Base-by-base conservation (phyloP, 495 filamentous ascomycete species). In the Podospora pseudocomata region DNA sequence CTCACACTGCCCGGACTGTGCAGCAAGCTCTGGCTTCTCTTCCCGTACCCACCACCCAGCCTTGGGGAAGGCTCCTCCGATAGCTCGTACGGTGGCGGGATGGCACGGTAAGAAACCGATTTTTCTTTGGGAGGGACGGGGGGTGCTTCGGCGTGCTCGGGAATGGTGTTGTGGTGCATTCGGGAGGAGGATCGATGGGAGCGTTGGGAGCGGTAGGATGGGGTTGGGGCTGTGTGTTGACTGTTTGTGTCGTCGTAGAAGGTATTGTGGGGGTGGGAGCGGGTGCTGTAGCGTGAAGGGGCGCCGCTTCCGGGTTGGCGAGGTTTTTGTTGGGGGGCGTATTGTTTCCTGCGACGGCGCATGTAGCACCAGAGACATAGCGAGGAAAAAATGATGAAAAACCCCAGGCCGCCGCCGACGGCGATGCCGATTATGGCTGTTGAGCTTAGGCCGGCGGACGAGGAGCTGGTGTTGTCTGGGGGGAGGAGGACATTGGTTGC, bases 121-220 rank as follows among this genome's bases (percentile, higher is more conserved):
- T 59, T 28, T 54, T 73, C 74, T 20, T 76, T 76, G 16, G 74
- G 74, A 16, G 74, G 74, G 0, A 75, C 74, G 1, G 74, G 73
- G 9, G 74, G 74, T 0, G 67, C 61, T 2, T 28, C 61, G 39
- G 39, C 39, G 39, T 49, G 39, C 39, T 49, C 39, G 39, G 39
- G 39, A 11, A 49, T 49, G 15, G 6, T 49, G 9, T 63, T 19
- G 15, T 32, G 19, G 28, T 28, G 61, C 7, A 44, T 4, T 1
- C 55, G 55, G n/a, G 23, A 19, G n/a, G 23, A 19, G n/a, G n/a
- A 26, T 4, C 55, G 55, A 5, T 19, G 23, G n/a, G 55, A 58
- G 55, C 23, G 55, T 2, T 58, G 55, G n/a, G 55, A 58, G n/a
- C 23, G 55, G 6, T 26, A 26, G n/a, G n/a, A 19, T 4, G 4